Evolutionary conservation across 768 basidiomycete species (phyloP).

Genomic region (Cystofilobasidium macerans): DNA sequence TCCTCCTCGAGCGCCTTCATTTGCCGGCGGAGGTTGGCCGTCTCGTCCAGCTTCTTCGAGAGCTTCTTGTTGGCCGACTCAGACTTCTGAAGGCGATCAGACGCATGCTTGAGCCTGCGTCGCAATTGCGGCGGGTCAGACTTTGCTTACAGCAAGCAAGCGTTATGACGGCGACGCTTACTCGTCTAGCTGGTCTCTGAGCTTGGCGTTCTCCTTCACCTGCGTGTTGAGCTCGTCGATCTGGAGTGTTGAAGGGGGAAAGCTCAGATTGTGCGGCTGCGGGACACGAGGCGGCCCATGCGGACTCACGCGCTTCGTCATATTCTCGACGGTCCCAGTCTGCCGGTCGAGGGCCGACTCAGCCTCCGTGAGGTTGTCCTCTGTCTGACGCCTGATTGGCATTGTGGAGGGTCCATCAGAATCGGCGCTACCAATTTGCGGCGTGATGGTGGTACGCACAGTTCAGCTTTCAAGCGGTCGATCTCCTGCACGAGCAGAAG

Average conservation of each 20-base stretch:
- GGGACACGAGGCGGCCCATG: too few species aligned
- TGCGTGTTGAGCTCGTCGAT: slow-evolving; percentile 65
- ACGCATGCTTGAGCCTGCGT: slow-evolving; percentile 73
- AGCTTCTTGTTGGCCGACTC: slow-evolving; percentile 99
- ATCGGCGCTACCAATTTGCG: neutral
- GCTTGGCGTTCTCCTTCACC: slow-evolving; percentile 63
- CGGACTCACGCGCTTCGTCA: slow-evolving; percentile 51
- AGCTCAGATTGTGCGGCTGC: too few species aligned
- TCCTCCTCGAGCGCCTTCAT: slow-evolving; percentile 57
- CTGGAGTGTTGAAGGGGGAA: slow-evolving; percentile 26
- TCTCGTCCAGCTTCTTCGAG: slow-evolving; percentile 94
- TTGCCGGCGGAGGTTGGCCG: slow-evolving; percentile 50
- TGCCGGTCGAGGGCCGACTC: slow-evolving; percentile 79
- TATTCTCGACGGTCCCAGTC: slow-evolving; percentile 53
- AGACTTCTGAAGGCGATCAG: slow-evolving; percentile 81
- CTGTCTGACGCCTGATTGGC: slow-evolving; percentile 75
- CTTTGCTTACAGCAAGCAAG: too few species aligned
- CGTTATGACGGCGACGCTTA: too few species aligned
- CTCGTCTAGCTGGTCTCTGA: slow-evolving; percentile 95
- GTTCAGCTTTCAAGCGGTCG: slow-evolving; percentile 55
- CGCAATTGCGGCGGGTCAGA: too few species aligned
- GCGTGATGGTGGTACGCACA: slow-evolving; percentile 50
- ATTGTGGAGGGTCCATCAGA: neutral
- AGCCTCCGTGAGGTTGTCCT: slow-evolving; percentile 72
- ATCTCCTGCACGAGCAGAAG: neutral